Base-by-base conservation (phyloP, 2,329 filamentous ascomycete species). In the Trichoderma aggressivum region DNA sequence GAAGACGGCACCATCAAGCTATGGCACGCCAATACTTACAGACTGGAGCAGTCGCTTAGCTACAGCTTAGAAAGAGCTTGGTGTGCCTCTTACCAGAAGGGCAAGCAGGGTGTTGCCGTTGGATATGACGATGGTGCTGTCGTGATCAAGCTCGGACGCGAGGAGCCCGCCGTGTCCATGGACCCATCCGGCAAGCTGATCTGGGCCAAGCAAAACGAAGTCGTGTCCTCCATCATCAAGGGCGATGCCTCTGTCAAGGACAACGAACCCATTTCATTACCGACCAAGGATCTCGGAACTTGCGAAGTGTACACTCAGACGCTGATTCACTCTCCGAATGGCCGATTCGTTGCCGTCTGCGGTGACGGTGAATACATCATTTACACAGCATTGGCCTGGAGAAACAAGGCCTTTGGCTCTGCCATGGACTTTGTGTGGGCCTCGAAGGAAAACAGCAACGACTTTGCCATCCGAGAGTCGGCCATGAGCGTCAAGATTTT, bases 291-390 rank as follows among this genome's bases (percentile, higher is more conserved):
- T 74, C 89, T 99, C 59, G 96, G 96, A 43, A 96, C 92, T 43
- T 98, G 95, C 79, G 96, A 99, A 83, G 91, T 99, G 56, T 99
- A 98, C 81, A 96, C 96, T 1, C 94, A 98, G 79, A 97, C 94
- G 0, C 87, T 99, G 65, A 88, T 94, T 43, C 96, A 99, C 84
- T 98, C 94, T n/a, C 93, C 96, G 43, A 99, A 99, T 76, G 94
- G 94, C 65, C 90, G 94, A 72, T 96, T 96, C 75, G 93, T 96
- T 62, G 81, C 85, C 21, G 85, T 87, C 61, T 98, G 95, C 75
- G 96, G 96, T 75, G 96, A 99, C 80, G 96, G 96, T 73, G 96
- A 99, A 82, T 99, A 98, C 84, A 98, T 98, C 80, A 97, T 98
- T 78, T 98, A 98, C 84, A 98, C 96, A 32, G 94, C 96, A 70